phyloP scores from a whole-genome alignment of 345 rosid genomes.

The Chamaenerion angustifolium region DNA sequence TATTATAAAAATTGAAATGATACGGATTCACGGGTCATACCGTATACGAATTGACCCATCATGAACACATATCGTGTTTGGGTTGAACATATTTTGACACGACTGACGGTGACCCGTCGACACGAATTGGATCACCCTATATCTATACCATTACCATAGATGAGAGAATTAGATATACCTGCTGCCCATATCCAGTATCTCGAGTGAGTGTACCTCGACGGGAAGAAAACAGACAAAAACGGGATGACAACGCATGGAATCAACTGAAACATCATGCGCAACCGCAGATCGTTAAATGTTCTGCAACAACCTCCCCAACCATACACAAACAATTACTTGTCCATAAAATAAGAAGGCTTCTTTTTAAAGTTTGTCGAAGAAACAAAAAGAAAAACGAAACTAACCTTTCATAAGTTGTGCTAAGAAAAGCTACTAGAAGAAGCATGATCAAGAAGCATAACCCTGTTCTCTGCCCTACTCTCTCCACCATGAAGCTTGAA shows the following conservation, averaged over 20 bases:
- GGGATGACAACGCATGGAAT: slow-evolving; percentile 63
- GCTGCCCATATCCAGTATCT: slow-evolving; percentile 64
- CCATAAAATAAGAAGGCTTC: no score
- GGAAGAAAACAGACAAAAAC: slow-evolving; percentile 38
- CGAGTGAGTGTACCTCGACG: slow-evolving; percentile 66
- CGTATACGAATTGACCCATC: no score
- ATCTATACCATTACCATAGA: background rate
- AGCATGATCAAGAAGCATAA: slow-evolving; percentile 43
- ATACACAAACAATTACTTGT: no score
- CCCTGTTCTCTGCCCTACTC: slow-evolving; percentile 54
- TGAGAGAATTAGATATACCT: slow-evolving; percentile 20
- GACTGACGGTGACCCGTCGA: no score
- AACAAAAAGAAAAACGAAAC: slow-evolving; percentile 10
- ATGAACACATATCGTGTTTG: no score
- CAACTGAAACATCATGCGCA: slow-evolving; percentile 81
- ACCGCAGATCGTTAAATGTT: slow-evolving; percentile 79
- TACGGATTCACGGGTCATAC: no score
- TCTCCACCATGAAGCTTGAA: slow-evolving; percentile 78
- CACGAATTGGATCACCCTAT: no score
- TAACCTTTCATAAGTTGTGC: slow-evolving; percentile 59
- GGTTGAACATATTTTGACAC: no score
- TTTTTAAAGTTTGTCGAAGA: background rate
- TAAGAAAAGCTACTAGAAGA: slow-evolving; percentile 31
- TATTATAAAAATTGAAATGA: no score
- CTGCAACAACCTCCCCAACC: slow-evolving; percentile 80